Evolutionary conservation across 345 rosid genomes (phyloP), one percentile per base, ranked within the genome.

Genomic region (Eucalyptus tenuipes): DNA sequence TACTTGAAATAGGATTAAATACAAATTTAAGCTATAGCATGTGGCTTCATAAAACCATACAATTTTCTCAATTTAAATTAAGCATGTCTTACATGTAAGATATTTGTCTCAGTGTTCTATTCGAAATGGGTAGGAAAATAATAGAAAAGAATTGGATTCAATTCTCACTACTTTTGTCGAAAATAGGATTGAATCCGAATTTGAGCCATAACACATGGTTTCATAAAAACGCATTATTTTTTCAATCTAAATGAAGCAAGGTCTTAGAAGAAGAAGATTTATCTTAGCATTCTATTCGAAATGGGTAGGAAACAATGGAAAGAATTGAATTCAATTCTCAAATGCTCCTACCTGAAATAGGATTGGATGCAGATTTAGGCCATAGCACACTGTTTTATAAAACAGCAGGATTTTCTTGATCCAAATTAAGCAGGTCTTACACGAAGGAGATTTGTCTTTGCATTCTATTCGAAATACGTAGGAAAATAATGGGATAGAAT

Each of bases 391-490:
- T n/a, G 57, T n/a, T 87, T 87, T 53, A 64, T 57, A 64, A 66
- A 61, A 87, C 18, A 10, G 8, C 13, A 11, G n/a, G n/a, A 68
- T 2, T 18, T 17, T 68, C 13, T 22, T 7, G 0, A 4, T 68
- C 44, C 17, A 68, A 68, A 5, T 33, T 37, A 71, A 33, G 25
- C 0, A 18, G 44, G 81, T 33, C 10, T 3, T 17, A 31, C 3
- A 2, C 0, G 8, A 5, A 27, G 31, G n/a, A 55, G 2, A 55
- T 9, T 55, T 55, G 61, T 22, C 3, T 1, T 0, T 24, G 27
- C 61, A 55, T 55, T 55, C 61, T 55, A 24, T 22, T 0, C 0
- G 0, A 53, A 22, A 53, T 0, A 3, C 6, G 29, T 55, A 22
- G 37, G 20, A 55, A 0, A 14, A 7, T n/a, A 42, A 29, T 88